Percentiles rank a stretch among this genome's conserved stretches.
phyloP scores from a whole-genome alignment of 345 rosid genomes.

The Eucalyptus globulus region DNA sequence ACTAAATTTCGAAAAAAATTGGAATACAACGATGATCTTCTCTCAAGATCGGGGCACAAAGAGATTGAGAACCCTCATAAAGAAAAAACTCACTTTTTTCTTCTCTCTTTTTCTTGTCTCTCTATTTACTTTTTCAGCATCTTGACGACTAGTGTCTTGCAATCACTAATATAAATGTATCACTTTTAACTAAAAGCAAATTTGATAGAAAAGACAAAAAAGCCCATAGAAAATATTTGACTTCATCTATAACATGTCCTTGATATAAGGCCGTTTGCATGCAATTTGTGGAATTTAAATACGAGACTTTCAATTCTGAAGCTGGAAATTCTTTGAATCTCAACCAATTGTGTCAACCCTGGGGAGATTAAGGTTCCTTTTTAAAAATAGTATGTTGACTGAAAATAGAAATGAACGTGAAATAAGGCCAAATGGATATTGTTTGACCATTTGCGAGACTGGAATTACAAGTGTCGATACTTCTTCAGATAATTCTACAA shows the following conservation, averaged over 20 bases:
- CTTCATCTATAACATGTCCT: neutral
- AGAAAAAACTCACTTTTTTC: no score
- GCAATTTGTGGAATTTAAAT: neutral
- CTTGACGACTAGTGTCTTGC: no score
- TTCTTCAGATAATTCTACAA: neutral
- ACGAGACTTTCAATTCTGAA: neutral
- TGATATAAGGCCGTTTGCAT: neutral
- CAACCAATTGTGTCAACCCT: neutral
- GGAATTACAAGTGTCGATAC: neutral
- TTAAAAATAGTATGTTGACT: neutral
- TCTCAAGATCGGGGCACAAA: no score
- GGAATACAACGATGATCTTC: no score
- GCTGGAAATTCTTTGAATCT: neutral
- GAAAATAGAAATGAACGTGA: neutral
- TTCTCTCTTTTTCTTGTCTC: no score
- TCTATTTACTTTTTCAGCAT: accelerated
- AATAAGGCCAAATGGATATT: neutral
- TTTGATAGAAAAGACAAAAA: accelerated
- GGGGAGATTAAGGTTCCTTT: neutral
- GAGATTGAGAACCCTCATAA: accelerated
- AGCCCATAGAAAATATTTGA: no score
- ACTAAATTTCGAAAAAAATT: no score
- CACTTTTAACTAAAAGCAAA: no score
- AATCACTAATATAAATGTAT: no score
- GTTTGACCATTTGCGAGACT: neutral